Evolutionary conservation across 176 grass and related monocot genomes (phyloP).

Genomic region (Eleusine coracana): DNA sequence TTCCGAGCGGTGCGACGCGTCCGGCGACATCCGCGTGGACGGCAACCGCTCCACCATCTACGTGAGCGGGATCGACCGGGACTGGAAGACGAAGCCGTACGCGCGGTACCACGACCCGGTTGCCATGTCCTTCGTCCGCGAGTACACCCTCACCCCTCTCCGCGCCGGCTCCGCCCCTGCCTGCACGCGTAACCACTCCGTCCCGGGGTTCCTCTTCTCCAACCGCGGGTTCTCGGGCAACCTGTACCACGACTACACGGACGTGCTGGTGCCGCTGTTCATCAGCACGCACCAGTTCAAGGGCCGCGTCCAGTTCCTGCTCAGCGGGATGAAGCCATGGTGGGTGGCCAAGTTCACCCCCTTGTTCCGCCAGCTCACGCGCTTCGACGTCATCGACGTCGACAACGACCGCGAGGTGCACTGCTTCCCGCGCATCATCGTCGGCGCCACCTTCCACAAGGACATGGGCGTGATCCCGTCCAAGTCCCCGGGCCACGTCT

Average conservation of each 20-base stretch:
- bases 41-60: conserved; percentile 67
- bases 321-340: conserved; percentile 68
- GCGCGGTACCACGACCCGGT: conserved; percentile 76
- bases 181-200: conserved; percentile 81
- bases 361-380: conserved; percentile 69
- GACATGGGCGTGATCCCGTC: conserved; percentile 69
- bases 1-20: conserved; percentile 73
- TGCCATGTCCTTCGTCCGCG: conserved; percentile 64
- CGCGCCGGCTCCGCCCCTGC: conserved; percentile 26
- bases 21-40: conserved; percentile 67
- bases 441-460: conserved; percentile 84
- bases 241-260: conserved; percentile 95
- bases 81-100: conserved; percentile 92
- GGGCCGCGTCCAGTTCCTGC: conserved; percentile 65
- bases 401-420: conserved; percentile 74
- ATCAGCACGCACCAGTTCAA: conserved; percentile 76
- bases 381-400: conserved; percentile 68
- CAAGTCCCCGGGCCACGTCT: conserved; percentile 50
- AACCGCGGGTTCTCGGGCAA: conserved; percentile 86
- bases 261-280: conserved; percentile 87
- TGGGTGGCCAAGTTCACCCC: conserved; percentile 81
- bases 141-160: conserved; percentile 65
- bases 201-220: conserved; percentile 80
- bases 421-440: conserved; percentile 63
- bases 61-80: conserved; percentile 47